Percentiles rank a stretch among this genome's conserved stretches.
Conservation (phyloP, 768 basidiomycete species). For the Lactarius vividus region DNA sequence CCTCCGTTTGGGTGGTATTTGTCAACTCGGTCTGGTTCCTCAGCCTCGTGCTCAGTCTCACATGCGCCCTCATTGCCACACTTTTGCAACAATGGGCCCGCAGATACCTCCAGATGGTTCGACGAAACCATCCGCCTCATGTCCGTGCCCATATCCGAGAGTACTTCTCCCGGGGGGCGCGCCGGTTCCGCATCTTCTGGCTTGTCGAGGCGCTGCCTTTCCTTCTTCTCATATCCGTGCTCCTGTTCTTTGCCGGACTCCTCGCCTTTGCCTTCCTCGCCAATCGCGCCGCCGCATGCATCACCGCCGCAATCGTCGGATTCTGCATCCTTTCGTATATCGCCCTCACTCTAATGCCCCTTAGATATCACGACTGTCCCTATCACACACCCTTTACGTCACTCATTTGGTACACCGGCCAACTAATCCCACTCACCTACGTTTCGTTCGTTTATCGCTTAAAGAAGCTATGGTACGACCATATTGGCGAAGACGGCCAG, state of each 20-base stretch:
- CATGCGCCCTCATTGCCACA: not conserved
- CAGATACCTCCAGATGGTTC: not conserved
- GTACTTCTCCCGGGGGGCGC: constrained; percentile 39
- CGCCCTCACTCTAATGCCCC: not conserved
- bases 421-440: not conserved
- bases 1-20: not conserved
- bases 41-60: constrained; percentile 1
- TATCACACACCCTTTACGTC: not conserved
- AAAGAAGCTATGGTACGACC: too few relatives aligned
- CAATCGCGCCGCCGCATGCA: not conserved
- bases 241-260: constrained; percentile 2
- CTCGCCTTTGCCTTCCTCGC: constrained; percentile 5
- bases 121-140: not conserved
- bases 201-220: constrained; percentile 39
- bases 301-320: not conserved
- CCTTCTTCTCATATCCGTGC: not conserved
- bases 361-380: not conserved
- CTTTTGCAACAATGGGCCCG: constrained; percentile 7
- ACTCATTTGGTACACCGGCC: not conserved
- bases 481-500: too few relatives aligned
- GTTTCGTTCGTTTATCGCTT: too few relatives aligned
- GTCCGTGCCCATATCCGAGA: not conserved
- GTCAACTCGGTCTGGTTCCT: constrained; percentile 1
- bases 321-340: not conserved
- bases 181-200: constrained; percentile 39